A percentile compares a stretch with the other conserved stretches of the same genome.
These are phyloP conservation scores for Lodderomyces margitis DNA, from an alignment of 1,139 yeast genomes.

Conservation along the genomic window DNA sequence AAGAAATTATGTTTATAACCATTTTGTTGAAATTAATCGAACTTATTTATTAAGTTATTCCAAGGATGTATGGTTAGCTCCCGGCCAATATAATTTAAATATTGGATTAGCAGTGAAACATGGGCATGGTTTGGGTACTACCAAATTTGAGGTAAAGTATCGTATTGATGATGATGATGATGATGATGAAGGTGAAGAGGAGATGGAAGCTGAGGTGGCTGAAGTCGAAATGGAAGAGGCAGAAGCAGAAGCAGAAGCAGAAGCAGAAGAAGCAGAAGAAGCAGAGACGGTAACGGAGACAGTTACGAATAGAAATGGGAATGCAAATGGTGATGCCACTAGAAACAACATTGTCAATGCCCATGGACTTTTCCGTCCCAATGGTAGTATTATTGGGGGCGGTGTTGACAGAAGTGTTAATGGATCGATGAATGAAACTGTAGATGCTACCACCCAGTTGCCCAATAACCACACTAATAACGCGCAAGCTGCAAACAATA, in stretches of 20 bases:
- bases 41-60: slow-evolving; percentile 50
- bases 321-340: not conserved
- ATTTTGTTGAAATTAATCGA: slow-evolving; percentile 45
- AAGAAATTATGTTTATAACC: slow-evolving; percentile 42
- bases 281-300: not conserved
- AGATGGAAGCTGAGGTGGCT: not conserved
- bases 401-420: slow-evolving; percentile 1
- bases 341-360: too few species aligned
- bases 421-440: not conserved
- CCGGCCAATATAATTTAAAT: slow-evolving; percentile 51
- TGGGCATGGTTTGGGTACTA: slow-evolving; percentile 59
- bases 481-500: not conserved
- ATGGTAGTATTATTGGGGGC: not conserved
- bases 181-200: not conserved
- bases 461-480: too few species aligned
- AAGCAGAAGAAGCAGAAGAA: not conserved
- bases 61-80: slow-evolving; percentile 48
- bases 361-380: not conserved
- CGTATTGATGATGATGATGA: slow-evolving; percentile 20
- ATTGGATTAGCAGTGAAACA: slow-evolving; percentile 53
- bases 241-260: not conserved
- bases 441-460: not conserved
- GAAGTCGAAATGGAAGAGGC: not conserved
- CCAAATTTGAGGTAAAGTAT: slow-evolving; percentile 48
- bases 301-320: not conserved